Percentiles rank a stretch among this genome's conserved stretches.
These are phyloP conservation scores for Fusarium solani-melongenae DNA, from an alignment of 2,329 filamentous ascomycete genomes.

Conservation along the genomic window DNA sequence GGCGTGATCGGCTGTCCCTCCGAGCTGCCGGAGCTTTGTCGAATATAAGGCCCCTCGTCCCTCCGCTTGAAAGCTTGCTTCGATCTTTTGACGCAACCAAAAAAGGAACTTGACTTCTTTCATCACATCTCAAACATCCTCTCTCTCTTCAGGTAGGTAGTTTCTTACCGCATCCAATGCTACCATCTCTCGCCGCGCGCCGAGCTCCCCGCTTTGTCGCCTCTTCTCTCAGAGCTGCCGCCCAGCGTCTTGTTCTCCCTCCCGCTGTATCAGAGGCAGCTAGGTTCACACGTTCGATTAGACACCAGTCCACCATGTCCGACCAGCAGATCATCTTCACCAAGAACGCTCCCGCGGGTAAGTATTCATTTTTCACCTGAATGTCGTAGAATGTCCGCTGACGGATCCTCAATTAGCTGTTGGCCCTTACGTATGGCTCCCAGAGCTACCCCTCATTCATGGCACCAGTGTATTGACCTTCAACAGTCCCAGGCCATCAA, in stretches of 20 bases:
- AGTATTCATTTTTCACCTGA: constrained; percentile 43
- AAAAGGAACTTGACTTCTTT: constrained; percentile 1
- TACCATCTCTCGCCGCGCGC: constrained; percentile 31
- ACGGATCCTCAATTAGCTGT: constrained; percentile 56
- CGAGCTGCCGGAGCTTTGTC: constrained; percentile 29
- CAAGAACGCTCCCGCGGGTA: constrained; percentile 69
- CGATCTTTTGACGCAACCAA: constrained; percentile 6
- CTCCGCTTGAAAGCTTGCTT: constrained; percentile 14
- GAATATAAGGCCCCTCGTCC: not conserved
- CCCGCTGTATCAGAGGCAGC: constrained; percentile 21
- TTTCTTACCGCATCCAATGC: constrained; percentile 34
- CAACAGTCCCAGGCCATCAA: constrained; percentile 73
- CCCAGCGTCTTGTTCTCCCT: constrained; percentile 13
- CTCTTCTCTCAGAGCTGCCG: constrained; percentile 27
- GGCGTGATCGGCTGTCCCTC: constrained; percentile 18
- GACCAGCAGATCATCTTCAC: constrained; percentile 65
- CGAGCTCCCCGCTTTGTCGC: constrained; percentile 38
- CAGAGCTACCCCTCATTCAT: constrained; percentile 22
- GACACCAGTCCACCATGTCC: constrained; percentile 56
- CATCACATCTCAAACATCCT: not conserved
- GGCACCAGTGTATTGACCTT: constrained; percentile 21
- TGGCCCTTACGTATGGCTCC: constrained; percentile 69
- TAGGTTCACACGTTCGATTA: constrained; percentile 47
- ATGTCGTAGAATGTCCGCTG: constrained; percentile 6
- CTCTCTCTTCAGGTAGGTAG: constrained; percentile 27